Evolutionary conservation across 75 land plant species (phyloP), one percentile per base, ranked within the genome.

Genomic region (Larix kaempferi): DNA sequence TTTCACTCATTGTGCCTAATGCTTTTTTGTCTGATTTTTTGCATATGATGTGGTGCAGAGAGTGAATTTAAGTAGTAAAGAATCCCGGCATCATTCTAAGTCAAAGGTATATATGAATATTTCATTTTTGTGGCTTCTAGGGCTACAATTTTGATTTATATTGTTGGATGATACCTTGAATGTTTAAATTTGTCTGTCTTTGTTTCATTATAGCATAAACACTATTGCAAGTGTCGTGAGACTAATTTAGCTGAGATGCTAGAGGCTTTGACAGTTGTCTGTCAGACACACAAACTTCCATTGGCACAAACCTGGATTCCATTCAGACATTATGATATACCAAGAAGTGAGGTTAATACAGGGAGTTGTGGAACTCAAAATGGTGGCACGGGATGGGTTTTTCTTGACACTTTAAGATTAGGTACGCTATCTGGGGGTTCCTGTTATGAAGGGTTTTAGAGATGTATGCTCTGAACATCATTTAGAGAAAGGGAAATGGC

Each of bases 291-390:
- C 81, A 90, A 89, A 76, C 67, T 94, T 5, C 98, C 98, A n/a
- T 29, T 94, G 76, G 95, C 98, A 58, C 86, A 92, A 57, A 90
- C 95, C 21, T 94, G 98, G 98, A 78, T 90, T 61, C 95, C 98
- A 13, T 84, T 84, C 23, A 55, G 73, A 35, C 71, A 63, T 35
- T 52, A 16, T 27, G 80, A 75, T 23, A 74, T 23, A 13, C 60
- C 4, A 17, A 59, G 10, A 37, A 74, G 74, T n/a, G 83, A 80
- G 33, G 15, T 3, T 39, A 79, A 76, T 66, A 74, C 73, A 81
- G 5, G 62, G 71, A 60, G 76, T 67, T 8, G 52, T 55, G 71
- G 72, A 56, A 56, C 17, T 57, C 57, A 74, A 61, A 59, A 64
- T 44, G 13, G 57, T 3, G 25, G 19, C 71, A 6, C 12, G 19